Evolutionary conservation across 2,329 filamentous ascomycete genomes (phyloP), one percentile per base, ranked within the genome.

Genomic region (Epichloe coenophiala): DNA sequence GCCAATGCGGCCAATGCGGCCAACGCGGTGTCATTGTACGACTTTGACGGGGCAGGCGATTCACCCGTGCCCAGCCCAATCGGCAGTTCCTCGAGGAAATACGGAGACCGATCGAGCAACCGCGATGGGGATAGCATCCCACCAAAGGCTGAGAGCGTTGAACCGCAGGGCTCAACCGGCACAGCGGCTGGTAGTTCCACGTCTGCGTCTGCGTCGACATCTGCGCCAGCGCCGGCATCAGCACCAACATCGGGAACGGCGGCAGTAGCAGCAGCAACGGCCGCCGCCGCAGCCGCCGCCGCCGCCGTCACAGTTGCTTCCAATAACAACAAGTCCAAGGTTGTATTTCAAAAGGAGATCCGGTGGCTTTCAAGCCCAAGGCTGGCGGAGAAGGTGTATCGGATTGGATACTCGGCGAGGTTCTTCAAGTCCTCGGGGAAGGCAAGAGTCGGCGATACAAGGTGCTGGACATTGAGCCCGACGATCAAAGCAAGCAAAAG

Each of bases 381-480:
- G 66, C 65, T 53, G 70, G 67, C 47, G 57, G 74, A 71, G 63
- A 77, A 63, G 61, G 70, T 66, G 57, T 60, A 19, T 62, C 66
- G 3, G 82, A 85, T 57, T 86, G 81, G 74, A 90, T 90, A 50
- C 77, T 90, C 45, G 87, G 86, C 47, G 84, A 85, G 53, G 87
- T 91, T 48, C 84, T 85, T 53, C 78, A 80, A 48, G 83, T 91
- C 13, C 75, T 81, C 48, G 86, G 85, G 13, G 85, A 90, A 53
- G 84, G 84, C 49, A 89, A 88, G 64, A 84, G 81, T 61, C 76
- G 85, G 60, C 78, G 84, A 43, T 90, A 90, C 68, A 84, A 85
- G 63, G 86, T 90, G 23, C 80, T 88, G 58, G 86, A 91, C 60
- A 83, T 85, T 33, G 86, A 88, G 61, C 84, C 86, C 1, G 86